Evolutionary conservation across 1,139 yeast genomes (phyloP).

Genomic region (Debaryomyces nepalensis): DNA sequence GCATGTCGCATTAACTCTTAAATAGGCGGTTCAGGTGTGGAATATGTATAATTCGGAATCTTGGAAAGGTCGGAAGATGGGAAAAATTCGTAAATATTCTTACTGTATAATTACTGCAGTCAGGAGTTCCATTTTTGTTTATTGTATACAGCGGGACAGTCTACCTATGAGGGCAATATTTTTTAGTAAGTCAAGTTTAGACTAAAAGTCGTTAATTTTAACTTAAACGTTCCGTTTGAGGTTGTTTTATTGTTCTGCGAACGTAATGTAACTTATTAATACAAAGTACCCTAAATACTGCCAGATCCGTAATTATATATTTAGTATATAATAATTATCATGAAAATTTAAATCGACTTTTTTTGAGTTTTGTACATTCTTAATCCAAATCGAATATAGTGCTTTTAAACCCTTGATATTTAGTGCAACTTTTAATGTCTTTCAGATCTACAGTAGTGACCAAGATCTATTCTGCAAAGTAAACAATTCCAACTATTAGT

Average conservation of each 20-base stretch:
- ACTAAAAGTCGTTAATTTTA: conserved; percentile 10
- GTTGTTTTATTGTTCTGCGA: conserved; percentile 8
- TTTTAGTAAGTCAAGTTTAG: conserved; percentile 9
- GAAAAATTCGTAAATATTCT: not conserved
- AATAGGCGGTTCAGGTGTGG: not conserved
- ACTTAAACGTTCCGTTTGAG: conserved; percentile 3
- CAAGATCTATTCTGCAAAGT: no score
- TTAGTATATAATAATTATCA: not conserved
- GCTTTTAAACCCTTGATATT: no score
- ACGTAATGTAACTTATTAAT: conserved; percentile 4
- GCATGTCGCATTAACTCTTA: not conserved
- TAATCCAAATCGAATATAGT: no score
- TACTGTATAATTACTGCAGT: conserved; percentile 5
- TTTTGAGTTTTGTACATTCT: conserved; percentile 4
- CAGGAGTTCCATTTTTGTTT: not conserved
- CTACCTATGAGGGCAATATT: conserved; percentile 9
- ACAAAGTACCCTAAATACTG: not conserved
- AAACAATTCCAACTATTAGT: no score
- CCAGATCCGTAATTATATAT: not conserved
- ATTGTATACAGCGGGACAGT: conserved; percentile 5
- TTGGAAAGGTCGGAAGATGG: not conserved
- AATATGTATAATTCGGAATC: not conserved
- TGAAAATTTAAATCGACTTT: not conserved
- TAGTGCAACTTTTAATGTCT: no score
- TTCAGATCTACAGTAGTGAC: no score